A percentile compares a stretch with the other conserved stretches of the same genome.
phyloP scores from a whole-genome alignment of 2,329 filamentous ascomycete genomes.

The Neoarthrinium moseri region DNA sequence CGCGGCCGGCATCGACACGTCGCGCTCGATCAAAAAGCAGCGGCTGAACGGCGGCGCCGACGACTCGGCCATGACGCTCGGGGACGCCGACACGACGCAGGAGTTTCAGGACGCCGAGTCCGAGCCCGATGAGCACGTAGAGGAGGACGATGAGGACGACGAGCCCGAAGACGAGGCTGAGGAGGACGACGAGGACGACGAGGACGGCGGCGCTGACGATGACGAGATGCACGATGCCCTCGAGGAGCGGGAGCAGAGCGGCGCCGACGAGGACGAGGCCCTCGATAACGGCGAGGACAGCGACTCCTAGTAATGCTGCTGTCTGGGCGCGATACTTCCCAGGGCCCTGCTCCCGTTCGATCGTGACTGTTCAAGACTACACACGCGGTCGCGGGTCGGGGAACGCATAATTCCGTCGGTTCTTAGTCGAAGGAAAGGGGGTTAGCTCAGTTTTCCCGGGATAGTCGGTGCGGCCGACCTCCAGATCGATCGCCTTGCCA shows the following conservation, averaged over 20 bases:
- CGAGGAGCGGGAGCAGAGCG: conserved; percentile 33
- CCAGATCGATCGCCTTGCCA: too few species aligned
- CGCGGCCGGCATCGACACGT: conserved; percentile 18
- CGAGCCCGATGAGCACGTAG: conserved; percentile 43
- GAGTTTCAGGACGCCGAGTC: conserved; percentile 36
- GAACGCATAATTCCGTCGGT: too few species aligned
- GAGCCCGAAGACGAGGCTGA: conserved; percentile 55
- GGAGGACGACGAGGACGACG: conserved; percentile 40
- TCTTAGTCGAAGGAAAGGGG: too few species aligned
- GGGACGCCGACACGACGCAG: conserved; percentile 32
- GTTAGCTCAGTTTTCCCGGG: too few species aligned
- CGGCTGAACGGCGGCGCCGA: conserved; percentile 34
- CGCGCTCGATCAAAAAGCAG: conserved; percentile 36
- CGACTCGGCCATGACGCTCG: conserved; percentile 47
- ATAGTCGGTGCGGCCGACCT: too few species aligned
- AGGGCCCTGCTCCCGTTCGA: too few species aligned
- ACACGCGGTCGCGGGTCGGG: too few species aligned
- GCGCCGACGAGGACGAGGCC: conserved; percentile 56
- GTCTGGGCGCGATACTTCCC: too few species aligned
- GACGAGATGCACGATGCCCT: conserved; percentile 38
- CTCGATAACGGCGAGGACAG: conserved; percentile 61
- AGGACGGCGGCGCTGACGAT: conserved; percentile 42
- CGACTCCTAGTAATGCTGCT: conserved; percentile 42
- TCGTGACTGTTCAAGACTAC: too few species aligned
- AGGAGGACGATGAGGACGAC: conserved; percentile 51